Conservation (phyloP, 371 early-diverging fungal species). For the Haplosporangium sp. region DNA sequence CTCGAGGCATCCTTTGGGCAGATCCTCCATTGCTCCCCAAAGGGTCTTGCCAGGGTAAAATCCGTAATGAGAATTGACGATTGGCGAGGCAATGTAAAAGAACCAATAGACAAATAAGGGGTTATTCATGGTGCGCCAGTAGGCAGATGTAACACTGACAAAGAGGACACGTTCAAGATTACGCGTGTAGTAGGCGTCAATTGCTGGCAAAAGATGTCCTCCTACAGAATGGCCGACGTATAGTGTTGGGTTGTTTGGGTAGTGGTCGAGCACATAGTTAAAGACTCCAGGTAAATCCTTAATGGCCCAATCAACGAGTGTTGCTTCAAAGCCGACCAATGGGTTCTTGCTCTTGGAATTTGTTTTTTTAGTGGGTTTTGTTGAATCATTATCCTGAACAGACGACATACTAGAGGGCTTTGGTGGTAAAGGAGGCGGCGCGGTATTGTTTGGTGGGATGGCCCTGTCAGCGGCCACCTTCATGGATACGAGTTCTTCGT, state of each 20-base stretch:
- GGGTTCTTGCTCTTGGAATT: slow-evolving; percentile 25
- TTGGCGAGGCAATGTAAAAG: slow-evolving; percentile 43
- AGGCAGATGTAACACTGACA: slow-evolving; percentile 47
- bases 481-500: slow-evolving; percentile 23
- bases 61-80: slow-evolving; percentile 42
- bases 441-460: neutral
- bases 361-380: slow-evolving; percentile 15
- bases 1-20: slow-evolving; percentile 50
- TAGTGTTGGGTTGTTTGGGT: slow-evolving; percentile 42
- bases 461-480: slow-evolving; percentile 25
- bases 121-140: slow-evolving; percentile 49
- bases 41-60: slow-evolving; percentile 54
- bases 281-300: slow-evolving; percentile 54
- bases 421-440: slow-evolving; percentile 28
- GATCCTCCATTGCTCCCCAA: slow-evolving; percentile 53
- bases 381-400: neutral
- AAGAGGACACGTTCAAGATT: slow-evolving; percentile 49
- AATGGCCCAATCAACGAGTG: slow-evolving; percentile 51
- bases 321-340: slow-evolving; percentile 54
- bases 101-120: slow-evolving; percentile 51
- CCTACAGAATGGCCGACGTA: slow-evolving; percentile 55
- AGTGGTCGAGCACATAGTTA: slow-evolving; percentile 34
- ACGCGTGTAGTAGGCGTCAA: slow-evolving; percentile 51
- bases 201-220: slow-evolving; percentile 43
- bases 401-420: slow-evolving; percentile 7